Evolutionary conservation across 1,284 basidiomycete genomes (phyloP), one percentile per base, ranked within the genome.

Genomic region (Apiotrichum domesticum): DNA sequence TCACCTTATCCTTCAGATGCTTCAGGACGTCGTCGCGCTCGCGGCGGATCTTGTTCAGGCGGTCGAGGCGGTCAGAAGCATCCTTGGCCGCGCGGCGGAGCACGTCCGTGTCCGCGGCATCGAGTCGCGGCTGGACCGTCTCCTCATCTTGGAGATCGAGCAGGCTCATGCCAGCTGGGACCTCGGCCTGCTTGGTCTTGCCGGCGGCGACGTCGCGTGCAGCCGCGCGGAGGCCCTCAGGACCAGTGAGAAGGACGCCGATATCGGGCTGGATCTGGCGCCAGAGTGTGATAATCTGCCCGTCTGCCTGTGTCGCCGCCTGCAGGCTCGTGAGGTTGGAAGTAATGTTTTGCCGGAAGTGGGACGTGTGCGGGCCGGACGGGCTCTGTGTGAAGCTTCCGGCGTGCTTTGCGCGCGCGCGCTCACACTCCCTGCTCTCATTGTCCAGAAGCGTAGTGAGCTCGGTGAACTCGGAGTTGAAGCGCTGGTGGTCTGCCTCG

Each of bases 321-420:
- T 87, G 84, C 47, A 96, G 79, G 0, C 90, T 85, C 5, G 80
- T 80, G 33, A 84, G 77, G 69, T 95, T 90, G 11, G 85, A 83
- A 69, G 90, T 90, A 53, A 98, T 77, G 66, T 91, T 92, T 57
- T 85, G 83, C 10, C 94, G 82, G 59, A 89, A 75, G 1, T 81
- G 77, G 70, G 87, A 86, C 37, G 87, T 89, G 60, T 85, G 78
- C 0, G 83, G 81, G 0, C 87, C 85, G 1, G 87, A 87, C 0
- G 95, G 95, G n/a, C 84, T 82, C 74, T 98, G 95, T 7, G 86
- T 87, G 86, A 92, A 98, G 42, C 84, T 74, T 65, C 93, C 88
- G 37, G 88, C 87, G 73, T 91, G 92, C 73, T 88, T 87, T 57
- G 94, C 80, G 54, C 90, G 79, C 82, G 86, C 84, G 49, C 83